Evolutionary conservation across 495 filamentous ascomycete species (phyloP), one percentile per base, ranked within the genome.

Genomic region (Choiromyces venosus): DNA sequence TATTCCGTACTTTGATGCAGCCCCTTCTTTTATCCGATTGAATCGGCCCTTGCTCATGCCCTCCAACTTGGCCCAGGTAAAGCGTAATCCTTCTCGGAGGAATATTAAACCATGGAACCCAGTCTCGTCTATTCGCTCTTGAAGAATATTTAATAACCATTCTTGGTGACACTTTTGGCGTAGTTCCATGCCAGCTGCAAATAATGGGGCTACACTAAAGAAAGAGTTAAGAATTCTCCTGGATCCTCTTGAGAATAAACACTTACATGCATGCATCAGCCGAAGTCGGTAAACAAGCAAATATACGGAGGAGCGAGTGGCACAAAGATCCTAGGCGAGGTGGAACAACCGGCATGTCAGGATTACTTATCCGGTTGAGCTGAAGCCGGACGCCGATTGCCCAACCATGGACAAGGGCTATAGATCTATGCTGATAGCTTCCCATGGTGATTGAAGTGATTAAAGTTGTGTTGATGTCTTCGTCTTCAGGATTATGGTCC

Each of bases 1-100:
- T 39, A 39, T 33, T 73, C 19, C 67, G 74, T 78, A 78, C 75
- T 74, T 74, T 38, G 73, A 75, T 29, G 77, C 78, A n/a, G 78
- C 78, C 21, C 78, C 78, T 79, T 79, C 78, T 56, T 79, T 79
- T 65, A 79, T 73, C 29, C 67, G 37, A 12, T 79, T 79, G 40
- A 79, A 79, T 37, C 77, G 66, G 21, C 77, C 78, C 14, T 73
- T 79, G 37, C 65, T 72, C 66, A 79, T 71, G 29, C 78, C 76
- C 65, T 79, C 70, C 67, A 79, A 37, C 35, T 79, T 79, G 37
- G 72, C 66, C 77, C 76, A 79, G 52, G 78, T 67, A 61, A 76
- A 79, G 4, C 72, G 73, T 25, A 79, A 67, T 21, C 77, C 78
- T n/a, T 79, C 78, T 39, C 67, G 77, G n/a, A 79, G 35, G 69